These are phyloP conservation scores for Mitragyna speciosa DNA, from an alignment of 257 asterid genomes.

Conservation along the genomic window DNA sequence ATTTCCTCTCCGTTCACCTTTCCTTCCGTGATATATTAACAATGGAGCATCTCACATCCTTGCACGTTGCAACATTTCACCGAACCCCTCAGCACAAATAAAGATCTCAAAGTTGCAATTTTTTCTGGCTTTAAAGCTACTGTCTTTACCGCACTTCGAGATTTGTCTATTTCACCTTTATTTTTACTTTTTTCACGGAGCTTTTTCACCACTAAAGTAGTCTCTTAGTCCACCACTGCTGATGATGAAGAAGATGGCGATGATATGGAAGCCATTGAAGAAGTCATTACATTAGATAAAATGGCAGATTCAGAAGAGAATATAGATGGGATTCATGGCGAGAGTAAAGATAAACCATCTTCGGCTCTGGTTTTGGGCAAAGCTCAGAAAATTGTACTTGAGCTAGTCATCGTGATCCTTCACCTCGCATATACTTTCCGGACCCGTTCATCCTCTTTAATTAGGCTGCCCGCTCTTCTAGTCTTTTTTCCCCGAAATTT, in stretches of 20 bases:
- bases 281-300: constrained; percentile 80
- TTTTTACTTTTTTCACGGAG: constrained; percentile 39
- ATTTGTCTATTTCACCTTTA: constrained; percentile 44
- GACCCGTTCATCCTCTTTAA: neutral
- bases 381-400: constrained; percentile 88
- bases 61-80: neutral
- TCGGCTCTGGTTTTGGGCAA: constrained; percentile 76
- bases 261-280: constrained; percentile 57
- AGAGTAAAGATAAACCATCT: constrained; percentile 46
- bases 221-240: constrained; percentile 19
- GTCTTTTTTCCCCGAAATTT: neutral
- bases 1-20: neutral
- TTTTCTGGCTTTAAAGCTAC: constrained; percentile 12
- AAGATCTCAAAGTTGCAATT: neutral
- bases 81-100: neutral
- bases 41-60: neutral
- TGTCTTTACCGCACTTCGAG: constrained; percentile 21
- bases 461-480: neutral
- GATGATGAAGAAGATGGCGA: constrained; percentile 40
- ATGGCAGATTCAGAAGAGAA: constrained; percentile 43
- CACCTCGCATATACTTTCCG: too few species aligned
- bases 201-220: constrained; percentile 32
- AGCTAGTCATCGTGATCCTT: too few species aligned
- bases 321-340: constrained; percentile 31
- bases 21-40: neutral